These are phyloP conservation scores for Alternaria arborescens DNA, from an alignment of 2,329 filamentous ascomycete genomes.

Conservation along the genomic window DNA sequence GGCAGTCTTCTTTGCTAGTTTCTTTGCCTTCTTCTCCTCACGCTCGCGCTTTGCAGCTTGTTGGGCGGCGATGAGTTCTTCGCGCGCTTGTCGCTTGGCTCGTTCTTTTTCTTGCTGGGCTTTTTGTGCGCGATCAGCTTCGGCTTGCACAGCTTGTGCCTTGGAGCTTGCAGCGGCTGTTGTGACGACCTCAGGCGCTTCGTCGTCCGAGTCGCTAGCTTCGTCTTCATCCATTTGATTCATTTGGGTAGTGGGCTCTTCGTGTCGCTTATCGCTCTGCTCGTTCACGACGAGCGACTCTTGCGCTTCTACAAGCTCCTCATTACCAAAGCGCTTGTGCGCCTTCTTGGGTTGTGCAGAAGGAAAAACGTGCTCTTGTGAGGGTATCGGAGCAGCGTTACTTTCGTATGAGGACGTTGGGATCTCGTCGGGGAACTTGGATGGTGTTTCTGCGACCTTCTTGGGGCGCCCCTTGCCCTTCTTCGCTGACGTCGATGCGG, in stretches of 20 bases:
- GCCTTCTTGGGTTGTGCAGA: slow-evolving; percentile 28
- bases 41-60: slow-evolving; percentile 45
- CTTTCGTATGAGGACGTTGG: slow-evolving; percentile 42
- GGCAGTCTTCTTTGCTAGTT: slow-evolving; percentile 30
- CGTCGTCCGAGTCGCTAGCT: slow-evolving; percentile 48
- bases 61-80: slow-evolving; percentile 44
- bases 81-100: slow-evolving; percentile 39
- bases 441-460: slow-evolving; percentile 16
- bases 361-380: slow-evolving; percentile 21
- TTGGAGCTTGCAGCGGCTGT: slow-evolving; percentile 41
- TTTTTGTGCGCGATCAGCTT: slow-evolving; percentile 40
- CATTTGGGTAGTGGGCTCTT: slow-evolving; percentile 8
- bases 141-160: slow-evolving; percentile 38
- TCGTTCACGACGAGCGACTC: slow-evolving; percentile 13
- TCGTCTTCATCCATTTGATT: slow-evolving; percentile 33
- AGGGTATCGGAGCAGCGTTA: slow-evolving; percentile 30
- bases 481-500: slow-evolving; percentile 24
- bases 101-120: slow-evolving; percentile 41
- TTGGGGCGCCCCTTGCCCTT: slow-evolving; percentile 27
- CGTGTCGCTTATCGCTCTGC: slow-evolving; percentile 25
- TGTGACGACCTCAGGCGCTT: slow-evolving; percentile 51
- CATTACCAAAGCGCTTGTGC: slow-evolving; percentile 48
- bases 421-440: slow-evolving; percentile 31
- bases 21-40: slow-evolving; percentile 42
- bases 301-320: slow-evolving; percentile 35